Evolutionary conservation across 352 stramenopile genomes (phyloP).

Genomic region (Pythium plurisporium): DNA sequence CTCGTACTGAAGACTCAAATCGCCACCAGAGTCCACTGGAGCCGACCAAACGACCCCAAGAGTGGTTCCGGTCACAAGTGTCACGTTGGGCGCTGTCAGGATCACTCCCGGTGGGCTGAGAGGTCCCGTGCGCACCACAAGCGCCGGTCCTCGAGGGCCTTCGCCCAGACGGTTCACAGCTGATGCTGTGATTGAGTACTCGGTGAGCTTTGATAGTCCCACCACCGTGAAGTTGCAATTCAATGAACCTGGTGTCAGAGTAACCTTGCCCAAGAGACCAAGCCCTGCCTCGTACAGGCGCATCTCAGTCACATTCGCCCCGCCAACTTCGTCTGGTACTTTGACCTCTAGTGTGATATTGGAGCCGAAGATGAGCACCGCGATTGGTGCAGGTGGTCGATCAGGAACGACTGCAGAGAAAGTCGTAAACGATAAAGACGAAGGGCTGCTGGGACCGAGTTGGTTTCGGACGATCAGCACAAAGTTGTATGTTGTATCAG

Average conservation of each 20-base stretch:
- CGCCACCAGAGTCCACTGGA: conserved; percentile 45
- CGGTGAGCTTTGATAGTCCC: conserved; percentile 24
- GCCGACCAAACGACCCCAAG: conserved; percentile 32
- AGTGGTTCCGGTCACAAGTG: conserved; percentile 29
- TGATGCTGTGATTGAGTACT: conserved; percentile 36
- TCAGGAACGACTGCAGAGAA: conserved; percentile 17
- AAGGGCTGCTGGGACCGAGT: conserved; percentile 25
- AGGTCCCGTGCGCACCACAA: conserved; percentile 28
- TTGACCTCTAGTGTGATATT: conserved; percentile 54
- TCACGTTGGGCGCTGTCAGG: conserved; percentile 19
- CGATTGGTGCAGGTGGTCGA: conserved; percentile 23
- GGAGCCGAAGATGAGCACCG: conserved; percentile 40
- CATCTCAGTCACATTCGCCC: conserved; percentile 28
- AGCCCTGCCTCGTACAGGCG: conserved; percentile 37
- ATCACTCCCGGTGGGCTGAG: conserved; percentile 36
- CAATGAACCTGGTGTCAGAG: not conserved
- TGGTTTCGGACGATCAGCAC: conserved; percentile 31
- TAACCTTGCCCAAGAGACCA: conserved; percentile 21
- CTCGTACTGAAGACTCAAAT: conserved; percentile 21
- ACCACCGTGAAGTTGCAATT: conserved; percentile 27
- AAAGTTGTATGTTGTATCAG: conserved; percentile 30
- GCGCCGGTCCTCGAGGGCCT: conserved; percentile 20
- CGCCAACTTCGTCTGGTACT: conserved; percentile 38
- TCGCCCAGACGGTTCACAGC: conserved; percentile 39
- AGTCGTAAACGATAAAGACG: conserved; percentile 26